Evolutionary conservation across 352 stramenopile species (phyloP).

Genomic region (Phytophthora ramorum): DNA sequence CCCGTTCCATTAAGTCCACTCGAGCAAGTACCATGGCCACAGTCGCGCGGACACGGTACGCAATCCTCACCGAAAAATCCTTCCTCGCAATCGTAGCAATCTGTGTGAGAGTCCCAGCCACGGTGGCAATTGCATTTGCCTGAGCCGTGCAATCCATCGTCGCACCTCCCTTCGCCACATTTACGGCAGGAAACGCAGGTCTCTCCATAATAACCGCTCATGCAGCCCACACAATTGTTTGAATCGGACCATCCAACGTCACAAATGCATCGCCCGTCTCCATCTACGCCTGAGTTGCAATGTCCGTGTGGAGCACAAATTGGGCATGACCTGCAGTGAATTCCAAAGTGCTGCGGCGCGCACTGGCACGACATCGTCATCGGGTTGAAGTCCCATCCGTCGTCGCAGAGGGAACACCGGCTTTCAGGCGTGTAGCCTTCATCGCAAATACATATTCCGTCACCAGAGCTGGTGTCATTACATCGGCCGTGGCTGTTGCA

Average conservation of each 20-base stretch:
- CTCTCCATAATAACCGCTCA: conserved; percentile 82
- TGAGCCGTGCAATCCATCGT: conserved; percentile 78
- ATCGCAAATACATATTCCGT: conserved; percentile 85
- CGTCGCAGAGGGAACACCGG: conserved; percentile 79
- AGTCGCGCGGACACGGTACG: conserved; percentile 68
- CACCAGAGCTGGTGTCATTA: conserved; percentile 70
- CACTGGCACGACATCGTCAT: conserved; percentile 90
- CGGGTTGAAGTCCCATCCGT: conserved; percentile 90
- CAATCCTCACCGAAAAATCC: conserved; percentile 86
- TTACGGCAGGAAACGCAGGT: conserved; percentile 77
- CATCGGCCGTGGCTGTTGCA: conserved; percentile 88
- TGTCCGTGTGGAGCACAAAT: conserved; percentile 87
- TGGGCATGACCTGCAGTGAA: conserved; percentile 80
- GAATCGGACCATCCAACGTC: conserved; percentile 87
- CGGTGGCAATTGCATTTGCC: conserved; percentile 85
- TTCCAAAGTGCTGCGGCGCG: conserved; percentile 80
- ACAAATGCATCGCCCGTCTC: conserved; percentile 86
- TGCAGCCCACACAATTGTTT: conserved; percentile 90
- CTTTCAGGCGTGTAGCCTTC: conserved; percentile 82
- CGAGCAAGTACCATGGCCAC: conserved; percentile 75
- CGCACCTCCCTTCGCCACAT: conserved; percentile 81
- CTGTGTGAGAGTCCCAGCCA: conserved; percentile 73
- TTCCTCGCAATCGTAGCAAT: conserved; percentile 88
- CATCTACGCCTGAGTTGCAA: conserved; percentile 84
- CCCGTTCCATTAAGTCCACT: conserved; percentile 83